Conservation (phyloP, 495 filamentous ascomycete genomes). For the Penicillium riverlandense region DNA sequence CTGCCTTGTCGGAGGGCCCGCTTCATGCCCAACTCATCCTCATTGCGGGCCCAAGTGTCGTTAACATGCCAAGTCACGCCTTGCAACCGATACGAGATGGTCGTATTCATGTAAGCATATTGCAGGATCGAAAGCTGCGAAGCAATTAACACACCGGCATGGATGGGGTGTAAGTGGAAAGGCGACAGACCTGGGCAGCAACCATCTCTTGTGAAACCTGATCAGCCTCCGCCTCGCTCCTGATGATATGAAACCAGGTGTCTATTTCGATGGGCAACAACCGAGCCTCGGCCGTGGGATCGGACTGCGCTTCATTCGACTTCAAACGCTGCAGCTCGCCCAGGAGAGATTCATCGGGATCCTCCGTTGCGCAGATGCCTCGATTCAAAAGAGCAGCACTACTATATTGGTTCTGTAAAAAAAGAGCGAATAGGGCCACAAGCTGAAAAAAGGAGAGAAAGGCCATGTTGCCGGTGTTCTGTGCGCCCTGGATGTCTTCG, state of each 20-base stretch:
- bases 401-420: constrained; percentile 11
- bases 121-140: constrained; percentile 34
- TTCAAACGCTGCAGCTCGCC: constrained; percentile 20
- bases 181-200: constrained; percentile 21
- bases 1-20: constrained; percentile 49
- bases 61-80: constrained; percentile 67
- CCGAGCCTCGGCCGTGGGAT: constrained; percentile 14
- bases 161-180: not conserved
- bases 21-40: constrained; percentile 58
- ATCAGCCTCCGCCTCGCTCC: constrained; percentile 22
- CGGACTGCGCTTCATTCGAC: constrained; percentile 5
- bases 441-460: constrained; percentile 15
- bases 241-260: constrained; percentile 44
- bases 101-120: constrained; percentile 32
- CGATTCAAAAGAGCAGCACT: constrained; percentile 12
- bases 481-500: constrained; percentile 7
- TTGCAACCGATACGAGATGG: constrained; percentile 51
- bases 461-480: constrained; percentile 17
- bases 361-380: constrained; percentile 32
- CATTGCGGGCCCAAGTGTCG: constrained; percentile 57
- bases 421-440: constrained; percentile 12
- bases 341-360: constrained; percentile 24
- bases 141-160: not conserved
- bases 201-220: constrained; percentile 35
- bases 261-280: constrained; percentile 34